Base-by-base conservation (phyloP, 176 grass and related monocot species). In the Avena sativa region DNA sequence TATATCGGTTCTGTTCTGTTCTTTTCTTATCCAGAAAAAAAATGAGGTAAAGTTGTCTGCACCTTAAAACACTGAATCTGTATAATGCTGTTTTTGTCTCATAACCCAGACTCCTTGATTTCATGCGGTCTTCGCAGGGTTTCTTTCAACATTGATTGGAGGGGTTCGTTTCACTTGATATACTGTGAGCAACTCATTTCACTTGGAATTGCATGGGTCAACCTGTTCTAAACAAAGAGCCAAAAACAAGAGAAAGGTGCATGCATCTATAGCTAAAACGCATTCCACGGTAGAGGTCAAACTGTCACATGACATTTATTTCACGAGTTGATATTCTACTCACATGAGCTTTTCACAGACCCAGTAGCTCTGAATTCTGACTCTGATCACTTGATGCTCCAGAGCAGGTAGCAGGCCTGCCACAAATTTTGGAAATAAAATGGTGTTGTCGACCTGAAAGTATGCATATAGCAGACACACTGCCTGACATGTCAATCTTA, bases 311-410 rank as follows among this genome's bases (percentile, higher is more conserved):
- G 85, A 75, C 85, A 80, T 59, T 69, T 76, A 28, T 74, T 88
- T 88, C 85, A 69, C 81, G 79, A 55, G 28, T 91, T 71, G 19
- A 84, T 84, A 91, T 84, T 83, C 79, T 78, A 49, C 71, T 74
- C 49, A 64, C 9, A 46, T 80, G 66, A 58, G 81, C 36, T 84
- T 48, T 87, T 84, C 53, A 52, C 76, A 76, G 76, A 73, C 84
- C 89, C 80, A 76, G 75, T 68, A 59, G 46, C 87, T 87, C 76
- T 88, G 85, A 84, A 70, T 84, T 76, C 76, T 91, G 85, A 76
- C 38, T 76, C 76, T 88, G 85, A 68, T 26, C 57, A 7, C 83
- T 71, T 69, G 51, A 78, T 87, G 59, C 68, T 88, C 14, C 89
- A 87, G 69, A 87, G 47, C 47, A 20, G n/a, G 71, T 57, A 56